phyloP scores from a whole-genome alignment of 176 grass and related monocot species.

The Bothriochloa decipiens region DNA sequence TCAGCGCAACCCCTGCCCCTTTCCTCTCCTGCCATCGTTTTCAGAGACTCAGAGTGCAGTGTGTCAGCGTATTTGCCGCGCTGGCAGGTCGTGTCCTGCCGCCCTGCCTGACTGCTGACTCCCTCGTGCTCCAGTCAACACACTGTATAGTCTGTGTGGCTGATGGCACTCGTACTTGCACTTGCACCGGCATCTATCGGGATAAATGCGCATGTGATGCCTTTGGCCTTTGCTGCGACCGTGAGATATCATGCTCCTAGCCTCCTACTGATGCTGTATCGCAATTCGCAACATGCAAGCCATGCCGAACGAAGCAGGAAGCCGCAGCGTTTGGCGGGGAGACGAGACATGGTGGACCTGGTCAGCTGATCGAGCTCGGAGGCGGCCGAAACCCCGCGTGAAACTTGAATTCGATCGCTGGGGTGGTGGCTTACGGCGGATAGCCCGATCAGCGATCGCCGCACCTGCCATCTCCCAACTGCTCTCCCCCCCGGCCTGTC shows the following conservation, averaged over 20 bases:
- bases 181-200: background rate
- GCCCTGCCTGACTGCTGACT: no score
- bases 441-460: background rate
- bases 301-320: background rate
- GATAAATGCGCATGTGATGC: background rate
- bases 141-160: no score
- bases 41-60: no score
- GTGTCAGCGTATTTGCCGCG: no score
- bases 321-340: background rate
- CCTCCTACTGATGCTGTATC: no score
- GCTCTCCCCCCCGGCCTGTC: background rate
- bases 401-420: background rate
- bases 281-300: no score
- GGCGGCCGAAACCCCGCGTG: background rate
- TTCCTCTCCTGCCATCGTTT: no score
- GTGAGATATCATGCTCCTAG: no score
- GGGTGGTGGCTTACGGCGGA: background rate
- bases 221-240: background rate
- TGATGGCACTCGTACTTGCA: background rate
- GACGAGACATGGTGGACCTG: background rate
- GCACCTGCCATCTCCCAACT: constrained; percentile 46
- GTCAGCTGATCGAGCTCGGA: background rate
- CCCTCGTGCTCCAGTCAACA: no score
- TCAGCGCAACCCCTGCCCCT: no score
- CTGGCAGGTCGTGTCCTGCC: no score